Conservation (phyloP, 257 asterid species). For the Mitragyna speciosa region DNA sequence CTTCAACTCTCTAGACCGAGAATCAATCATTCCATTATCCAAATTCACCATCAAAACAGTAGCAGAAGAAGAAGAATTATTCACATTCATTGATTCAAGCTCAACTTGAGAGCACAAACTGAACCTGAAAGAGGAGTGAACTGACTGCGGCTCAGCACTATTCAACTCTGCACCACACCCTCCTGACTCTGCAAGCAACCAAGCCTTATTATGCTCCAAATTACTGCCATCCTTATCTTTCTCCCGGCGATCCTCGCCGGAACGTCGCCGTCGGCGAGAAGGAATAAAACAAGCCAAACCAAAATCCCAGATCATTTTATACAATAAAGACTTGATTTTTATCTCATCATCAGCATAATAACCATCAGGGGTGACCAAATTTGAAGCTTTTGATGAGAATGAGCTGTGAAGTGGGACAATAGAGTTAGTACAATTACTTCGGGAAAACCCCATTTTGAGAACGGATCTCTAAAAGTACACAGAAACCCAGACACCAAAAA, state of each 20-base stretch:
- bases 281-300: constrained; percentile 70
- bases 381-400: constrained; percentile 37
- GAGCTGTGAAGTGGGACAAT: constrained; percentile 33
- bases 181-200: constrained; percentile 90
- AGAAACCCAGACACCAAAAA: constrained; percentile 45
- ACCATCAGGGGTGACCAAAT: constrained; percentile 26
- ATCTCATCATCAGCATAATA: constrained; percentile 44
- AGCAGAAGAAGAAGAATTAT: constrained; percentile 41
- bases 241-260: constrained; percentile 34
- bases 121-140: constrained; percentile 91
- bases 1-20: constrained; percentile 55
- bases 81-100: constrained; percentile 70
- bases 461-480: constrained; percentile 42
- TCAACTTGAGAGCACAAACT: constrained; percentile 87
- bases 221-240: constrained; percentile 23
- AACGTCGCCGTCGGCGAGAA: constrained; percentile 40
- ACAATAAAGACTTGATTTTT: constrained; percentile 55
- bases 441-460: constrained; percentile 53
- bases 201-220: constrained; percentile 76
- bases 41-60: constrained; percentile 92
- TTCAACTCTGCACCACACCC: constrained; percentile 62
- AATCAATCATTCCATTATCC: constrained; percentile 70
- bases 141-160: constrained; percentile 64
- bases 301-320: constrained; percentile 69
- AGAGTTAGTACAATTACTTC: constrained; percentile 39